phyloP scores from a whole-genome alignment of 139 green algal species.

The Ettlia oleoabundans region DNA sequence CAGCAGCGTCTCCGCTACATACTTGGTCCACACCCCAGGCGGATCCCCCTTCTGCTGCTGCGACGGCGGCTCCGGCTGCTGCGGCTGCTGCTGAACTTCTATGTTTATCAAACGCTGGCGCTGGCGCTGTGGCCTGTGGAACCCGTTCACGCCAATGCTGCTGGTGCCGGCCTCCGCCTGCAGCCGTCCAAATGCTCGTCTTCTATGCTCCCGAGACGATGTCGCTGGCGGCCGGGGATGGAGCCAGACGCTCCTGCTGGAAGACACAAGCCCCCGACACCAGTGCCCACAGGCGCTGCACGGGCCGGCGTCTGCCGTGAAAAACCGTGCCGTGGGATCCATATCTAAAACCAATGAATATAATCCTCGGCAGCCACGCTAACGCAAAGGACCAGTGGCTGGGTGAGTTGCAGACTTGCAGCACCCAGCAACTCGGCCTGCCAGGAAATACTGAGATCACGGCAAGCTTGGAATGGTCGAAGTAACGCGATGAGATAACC shows the following conservation, averaged over 20 bases:
- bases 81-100: background rate
- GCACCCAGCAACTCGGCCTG: no score
- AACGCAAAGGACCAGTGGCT: no score
- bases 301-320: background rate
- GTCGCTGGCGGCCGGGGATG: background rate
- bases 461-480: no score
- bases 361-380: no score
- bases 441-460: no score
- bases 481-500: no score
- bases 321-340: background rate
- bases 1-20: slow-evolving; percentile 92
- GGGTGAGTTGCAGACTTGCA: background rate
- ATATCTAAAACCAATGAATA: no score
- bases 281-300: background rate
- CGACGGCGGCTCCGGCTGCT: background rate
- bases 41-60: background rate
- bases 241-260: background rate
- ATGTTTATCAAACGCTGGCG: background rate
- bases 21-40: slow-evolving; percentile 64
- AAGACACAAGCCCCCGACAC: background rate
- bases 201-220: background rate
- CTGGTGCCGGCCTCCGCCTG: background rate
- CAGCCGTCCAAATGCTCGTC: background rate
- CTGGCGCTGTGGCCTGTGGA: background rate
- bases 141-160: background rate